These are phyloP conservation scores for Coix lacrymajobi DNA, from an alignment of 176 grass and related monocot genomes.

Conservation along the genomic window DNA sequence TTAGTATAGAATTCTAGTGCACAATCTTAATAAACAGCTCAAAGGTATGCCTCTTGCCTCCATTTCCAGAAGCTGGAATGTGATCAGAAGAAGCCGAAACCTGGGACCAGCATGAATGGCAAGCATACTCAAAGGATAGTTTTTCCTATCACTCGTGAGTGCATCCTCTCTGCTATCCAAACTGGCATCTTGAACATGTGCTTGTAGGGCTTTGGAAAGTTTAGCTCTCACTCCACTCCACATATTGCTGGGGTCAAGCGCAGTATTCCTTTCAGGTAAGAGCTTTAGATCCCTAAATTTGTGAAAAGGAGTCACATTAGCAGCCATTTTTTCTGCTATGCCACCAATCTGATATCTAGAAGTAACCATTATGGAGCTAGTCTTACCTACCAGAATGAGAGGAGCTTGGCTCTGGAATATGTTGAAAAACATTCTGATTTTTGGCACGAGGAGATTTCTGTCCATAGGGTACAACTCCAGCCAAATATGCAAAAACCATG, in stretches of 20 bases:
- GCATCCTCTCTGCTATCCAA: slow-evolving; percentile 22
- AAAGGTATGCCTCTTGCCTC: slow-evolving; percentile 65
- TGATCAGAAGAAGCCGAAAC: slow-evolving; percentile 65
- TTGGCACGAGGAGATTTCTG: neutral
- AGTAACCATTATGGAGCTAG: slow-evolving; percentile 29
- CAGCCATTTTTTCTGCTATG: slow-evolving; percentile 1
- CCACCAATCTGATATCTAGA: slow-evolving; percentile 17
- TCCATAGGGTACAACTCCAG: slow-evolving; percentile 63
- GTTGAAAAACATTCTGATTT: slow-evolving; percentile 16
- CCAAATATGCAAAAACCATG: slow-evolving; percentile 76
- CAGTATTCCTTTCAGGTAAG: slow-evolving; percentile 26
- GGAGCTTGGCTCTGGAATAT: slow-evolving; percentile 23
- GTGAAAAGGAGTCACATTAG: neutral
- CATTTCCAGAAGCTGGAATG: slow-evolving; percentile 66
- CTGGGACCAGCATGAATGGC: slow-evolving; percentile 73
- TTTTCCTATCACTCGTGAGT: slow-evolving; percentile 47
- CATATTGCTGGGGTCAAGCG: slow-evolving; percentile 26
- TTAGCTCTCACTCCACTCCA: slow-evolving; percentile 64
- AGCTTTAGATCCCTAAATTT: slow-evolving; percentile 28
- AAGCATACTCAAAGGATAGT: slow-evolving; percentile 76
- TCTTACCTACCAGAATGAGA: slow-evolving; percentile 97
- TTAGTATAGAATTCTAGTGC: neutral
- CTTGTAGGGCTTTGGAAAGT: slow-evolving; percentile 73
- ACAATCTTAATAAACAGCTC: neutral
- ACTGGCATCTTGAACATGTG: slow-evolving; percentile 30